phyloP scores from a whole-genome alignment of 1,139 yeast genomes.

The Hyphopichia wangnamkhiaoensis region DNA sequence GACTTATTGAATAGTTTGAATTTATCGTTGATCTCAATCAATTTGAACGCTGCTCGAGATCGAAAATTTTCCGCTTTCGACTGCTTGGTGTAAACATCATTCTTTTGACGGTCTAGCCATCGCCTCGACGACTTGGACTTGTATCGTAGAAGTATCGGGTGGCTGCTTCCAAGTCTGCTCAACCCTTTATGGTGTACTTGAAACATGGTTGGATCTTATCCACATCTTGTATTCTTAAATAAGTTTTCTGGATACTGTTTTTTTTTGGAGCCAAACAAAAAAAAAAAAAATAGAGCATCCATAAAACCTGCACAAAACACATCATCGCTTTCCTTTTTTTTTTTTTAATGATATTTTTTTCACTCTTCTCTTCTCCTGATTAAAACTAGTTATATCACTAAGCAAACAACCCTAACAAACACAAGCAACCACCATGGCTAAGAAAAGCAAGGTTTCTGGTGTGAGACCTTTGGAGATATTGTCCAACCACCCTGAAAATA shows the following conservation, averaged over 20 bases:
- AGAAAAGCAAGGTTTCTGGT: neutral
- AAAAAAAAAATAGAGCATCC: neutral
- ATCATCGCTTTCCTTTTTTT: neutral
- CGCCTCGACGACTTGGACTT: conserved; percentile 55
- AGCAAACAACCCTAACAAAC: neutral
- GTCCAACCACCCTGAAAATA: conserved; percentile 25
- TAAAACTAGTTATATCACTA: neutral
- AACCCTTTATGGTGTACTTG: too few relatives aligned
- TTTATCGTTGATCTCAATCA: conserved; percentile 67
- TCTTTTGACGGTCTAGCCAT: conserved; percentile 74
- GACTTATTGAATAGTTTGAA: conserved; percentile 55
- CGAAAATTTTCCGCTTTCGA: conserved; percentile 65
- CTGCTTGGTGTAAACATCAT: conserved; percentile 63
- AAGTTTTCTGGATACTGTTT: too few relatives aligned
- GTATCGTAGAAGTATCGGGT: too few relatives aligned
- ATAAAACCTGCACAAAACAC: neutral
- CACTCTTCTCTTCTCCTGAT: too few relatives aligned
- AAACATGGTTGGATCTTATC: too few relatives aligned
- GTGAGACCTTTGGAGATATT: conserved; percentile 7
- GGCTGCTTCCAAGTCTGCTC: too few relatives aligned
- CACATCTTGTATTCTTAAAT: too few relatives aligned
- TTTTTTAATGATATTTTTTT: neutral
- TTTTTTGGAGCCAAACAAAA: too few relatives aligned
- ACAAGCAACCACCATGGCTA: neutral
- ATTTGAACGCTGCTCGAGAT: conserved; percentile 90